Evolutionary conservation across 2,329 filamentous ascomycete species (phyloP), one percentile per base, ranked within the genome.

Genomic region (Decorospora gaudefroyi): DNA sequence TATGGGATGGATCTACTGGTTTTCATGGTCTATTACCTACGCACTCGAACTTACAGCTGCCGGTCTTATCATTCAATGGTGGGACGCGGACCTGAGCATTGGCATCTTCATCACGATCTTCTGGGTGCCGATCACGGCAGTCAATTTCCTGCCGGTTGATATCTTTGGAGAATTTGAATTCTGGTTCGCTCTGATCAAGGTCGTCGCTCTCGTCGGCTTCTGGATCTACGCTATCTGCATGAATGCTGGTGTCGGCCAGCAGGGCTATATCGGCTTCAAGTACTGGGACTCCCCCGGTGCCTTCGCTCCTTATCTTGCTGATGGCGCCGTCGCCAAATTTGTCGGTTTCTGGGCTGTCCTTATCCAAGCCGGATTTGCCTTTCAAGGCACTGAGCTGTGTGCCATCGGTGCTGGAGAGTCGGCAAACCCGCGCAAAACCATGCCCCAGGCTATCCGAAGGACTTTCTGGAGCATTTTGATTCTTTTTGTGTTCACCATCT

Each of bases 1-100:
- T 13, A 86, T 90, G 78, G 87, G 88, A 13, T 91, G 87, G 87
- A 84, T 88, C 47, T 91, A 91, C 71, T 91, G 85, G 84, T 90
- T 90, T 63, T 84, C 80, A 25, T 91, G 85, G 85, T 78, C 83
- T 12, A 82, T 86, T 44, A 89, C 86, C 0, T 87, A 82, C 55
- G 85, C 86, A 0, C 78, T 90, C 6, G 87, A 91, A 63, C 75
- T 90, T 26, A 87, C 83, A 0, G 85, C 85, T 0, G 83, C 85
- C 1, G 86, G 85, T 4, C 73, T 90, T 33, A 86, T 90, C 42
- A 87, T 90, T 51, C 83, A 89, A 65, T 90, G 86, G 68, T 90
- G 87, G 87, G 76, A 83, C 42, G 51, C 73, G 1, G 65, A 69
- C 13, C 70, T 90, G 46, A 84, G 76, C 59, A 81, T 88, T 41